Conservation (phyloP, 2,329 filamentous ascomycete genomes). For the Colletotrichum spaethianum region DNA sequence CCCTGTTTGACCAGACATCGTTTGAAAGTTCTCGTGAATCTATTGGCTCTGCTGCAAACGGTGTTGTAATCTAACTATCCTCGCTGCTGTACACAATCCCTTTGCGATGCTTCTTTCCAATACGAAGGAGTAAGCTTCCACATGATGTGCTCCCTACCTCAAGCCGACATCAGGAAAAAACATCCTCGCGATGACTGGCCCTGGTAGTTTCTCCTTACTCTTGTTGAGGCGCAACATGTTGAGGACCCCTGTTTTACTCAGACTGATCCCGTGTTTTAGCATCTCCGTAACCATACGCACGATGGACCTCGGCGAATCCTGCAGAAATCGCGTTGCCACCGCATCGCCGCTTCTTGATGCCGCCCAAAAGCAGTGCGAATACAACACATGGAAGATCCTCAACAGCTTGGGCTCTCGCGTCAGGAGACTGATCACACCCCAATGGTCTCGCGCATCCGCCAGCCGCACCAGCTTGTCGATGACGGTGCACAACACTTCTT, state of each 20-base stretch:
- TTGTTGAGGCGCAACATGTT: neutral
- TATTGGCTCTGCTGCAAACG: neutral
- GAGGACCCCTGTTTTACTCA: neutral
- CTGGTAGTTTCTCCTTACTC: neutral
- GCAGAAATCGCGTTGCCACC: too few species aligned
- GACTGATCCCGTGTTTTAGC: too few species aligned
- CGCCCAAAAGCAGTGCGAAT: too few species aligned
- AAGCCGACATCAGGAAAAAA: neutral
- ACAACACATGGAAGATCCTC: too few species aligned
- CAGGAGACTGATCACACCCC: too few species aligned
- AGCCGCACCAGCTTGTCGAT: neutral
- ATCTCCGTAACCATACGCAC: too few species aligned
- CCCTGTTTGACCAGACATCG: neutral
- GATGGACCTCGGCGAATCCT: too few species aligned
- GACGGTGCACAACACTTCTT: neutral
- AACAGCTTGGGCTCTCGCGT: too few species aligned
- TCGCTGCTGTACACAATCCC: neutral
- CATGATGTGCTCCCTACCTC: neutral
- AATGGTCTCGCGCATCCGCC: too few species aligned
- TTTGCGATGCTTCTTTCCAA: neutral
- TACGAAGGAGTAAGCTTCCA: too few species aligned
- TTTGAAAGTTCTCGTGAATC: neutral
- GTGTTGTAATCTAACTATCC: too few species aligned
- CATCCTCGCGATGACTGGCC: neutral
- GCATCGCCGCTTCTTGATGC: too few species aligned